Conservation (phyloP, 1,284 basidiomycete genomes). For the Ceratobasidium sp. region DNA sequence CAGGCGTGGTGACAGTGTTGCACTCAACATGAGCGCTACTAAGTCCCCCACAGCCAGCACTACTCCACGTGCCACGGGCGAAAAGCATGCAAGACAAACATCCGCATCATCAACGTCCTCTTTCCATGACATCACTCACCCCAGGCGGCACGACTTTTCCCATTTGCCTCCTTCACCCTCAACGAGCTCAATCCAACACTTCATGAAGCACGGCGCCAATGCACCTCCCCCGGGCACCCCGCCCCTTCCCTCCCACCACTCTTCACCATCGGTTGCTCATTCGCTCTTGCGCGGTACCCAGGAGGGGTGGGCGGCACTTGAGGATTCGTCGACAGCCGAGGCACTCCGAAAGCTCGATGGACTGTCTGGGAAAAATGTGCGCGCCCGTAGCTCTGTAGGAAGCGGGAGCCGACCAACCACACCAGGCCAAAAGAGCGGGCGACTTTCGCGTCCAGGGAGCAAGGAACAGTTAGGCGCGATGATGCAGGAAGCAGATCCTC, state of each 20-base stretch:
- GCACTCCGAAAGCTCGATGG: slow-evolving; percentile 94
- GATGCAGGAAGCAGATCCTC: slow-evolving; percentile 16
- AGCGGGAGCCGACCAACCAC: slow-evolving; percentile 78
- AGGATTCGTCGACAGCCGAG: slow-evolving; percentile 88
- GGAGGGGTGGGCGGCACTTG: slow-evolving; percentile 81
- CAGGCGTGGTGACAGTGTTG: slow-evolving; percentile 68
- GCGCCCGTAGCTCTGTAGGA: slow-evolving; percentile 61
- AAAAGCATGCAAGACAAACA: slow-evolving; percentile 40
- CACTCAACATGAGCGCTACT: slow-evolving; percentile 56
- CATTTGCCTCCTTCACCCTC: slow-evolving; percentile 89
- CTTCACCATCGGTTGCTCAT: slow-evolving; percentile 63
- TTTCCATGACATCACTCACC: slow-evolving; percentile 58
- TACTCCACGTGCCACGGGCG: slow-evolving; percentile 44
- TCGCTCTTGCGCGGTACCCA: slow-evolving; percentile 79
- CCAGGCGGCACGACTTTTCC: slow-evolving; percentile 70
- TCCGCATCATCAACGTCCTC: slow-evolving; percentile 62
- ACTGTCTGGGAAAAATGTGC: slow-evolving; percentile 73
- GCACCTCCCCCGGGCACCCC: slow-evolving; percentile 55
- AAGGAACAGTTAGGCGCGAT: slow-evolving; percentile 53
- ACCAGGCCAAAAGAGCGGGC: slow-evolving; percentile 60
- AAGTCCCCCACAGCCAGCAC: slow-evolving; percentile 49
- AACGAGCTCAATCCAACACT: slow-evolving; percentile 81
- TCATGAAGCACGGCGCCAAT: slow-evolving; percentile 61
- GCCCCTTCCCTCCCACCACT: slow-evolving; percentile 55
- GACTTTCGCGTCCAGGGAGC: slow-evolving; percentile 65